A percentile compares a stretch with the other conserved stretches of the same genome.
Conservation (phyloP, 139 green algal genomes). For the Nannochloris sp. region DNA sequence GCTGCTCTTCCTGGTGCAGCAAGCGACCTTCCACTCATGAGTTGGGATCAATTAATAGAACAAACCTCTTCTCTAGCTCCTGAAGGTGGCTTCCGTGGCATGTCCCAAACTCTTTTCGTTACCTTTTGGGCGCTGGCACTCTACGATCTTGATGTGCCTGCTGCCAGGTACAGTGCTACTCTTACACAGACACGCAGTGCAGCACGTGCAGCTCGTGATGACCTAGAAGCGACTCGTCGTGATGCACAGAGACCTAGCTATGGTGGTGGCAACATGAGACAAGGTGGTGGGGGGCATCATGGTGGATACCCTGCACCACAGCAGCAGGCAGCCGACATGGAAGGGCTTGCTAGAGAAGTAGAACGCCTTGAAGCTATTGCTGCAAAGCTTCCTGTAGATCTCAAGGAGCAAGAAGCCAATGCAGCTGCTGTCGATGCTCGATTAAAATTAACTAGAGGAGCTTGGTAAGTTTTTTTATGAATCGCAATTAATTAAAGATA, state of each 20-base stretch:
- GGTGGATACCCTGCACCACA: too few species aligned
- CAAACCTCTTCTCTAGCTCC: conserved; percentile 18
- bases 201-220: conserved; percentile 5
- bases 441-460: conserved; percentile 12
- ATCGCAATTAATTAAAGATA: background rate
- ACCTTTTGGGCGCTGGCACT: conserved; percentile 69
- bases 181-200: conserved; percentile 20
- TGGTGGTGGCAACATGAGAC: background rate
- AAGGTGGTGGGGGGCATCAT: background rate
- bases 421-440: conserved; percentile 19
- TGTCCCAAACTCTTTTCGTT: conserved; percentile 57
- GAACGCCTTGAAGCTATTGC: background rate
- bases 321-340: background rate
- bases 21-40: background rate
- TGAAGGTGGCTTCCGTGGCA: conserved; percentile 21
- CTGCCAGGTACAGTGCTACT: conserved; percentile 23
- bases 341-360: background rate
- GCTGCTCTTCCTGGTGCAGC: background rate
- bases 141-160: conserved; percentile 57
- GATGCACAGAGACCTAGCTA: background rate
- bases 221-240: background rate
- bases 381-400: conserved; percentile 32
- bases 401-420: conserved; percentile 34
- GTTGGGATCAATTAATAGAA: conserved; percentile 18
- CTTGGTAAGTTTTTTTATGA: background rate